A percentile compares a stretch with the other conserved stretches of the same genome.
phyloP scores from a whole-genome alignment of 306 rosid species.

The Albizia julibrissin region DNA sequence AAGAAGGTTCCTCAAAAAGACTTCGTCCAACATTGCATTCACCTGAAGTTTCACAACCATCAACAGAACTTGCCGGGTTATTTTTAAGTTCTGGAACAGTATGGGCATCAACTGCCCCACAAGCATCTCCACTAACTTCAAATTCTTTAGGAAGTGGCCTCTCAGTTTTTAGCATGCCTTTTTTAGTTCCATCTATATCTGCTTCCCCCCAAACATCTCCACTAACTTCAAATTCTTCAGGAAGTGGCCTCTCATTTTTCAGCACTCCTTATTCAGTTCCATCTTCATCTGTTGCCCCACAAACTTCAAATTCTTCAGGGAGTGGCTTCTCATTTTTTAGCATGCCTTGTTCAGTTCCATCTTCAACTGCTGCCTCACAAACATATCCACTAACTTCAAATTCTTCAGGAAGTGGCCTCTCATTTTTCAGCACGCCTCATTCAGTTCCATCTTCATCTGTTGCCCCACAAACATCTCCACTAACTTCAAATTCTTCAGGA shows the following conservation, averaged over 20 bases:
- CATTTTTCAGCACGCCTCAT: conserved; percentile 68
- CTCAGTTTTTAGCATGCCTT: conserved; percentile 69
- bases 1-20: conserved; percentile 85
- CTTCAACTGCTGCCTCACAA: conserved; percentile 47
- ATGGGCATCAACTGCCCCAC: conserved; percentile 51
- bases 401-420: conserved; percentile 73
- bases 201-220: conserved; percentile 55
- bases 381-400: conserved; percentile 55
- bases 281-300: conserved; percentile 34
- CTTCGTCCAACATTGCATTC: conserved; percentile 78
- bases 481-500: no score
- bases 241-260: conserved; percentile 75
- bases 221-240: conserved; percentile 61
- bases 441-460: not conserved
- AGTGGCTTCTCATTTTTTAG: conserved; percentile 73
- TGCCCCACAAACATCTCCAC: no score
- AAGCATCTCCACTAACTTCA: conserved; percentile 55
- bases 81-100: conserved; percentile 65
- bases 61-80: conserved; percentile 80
- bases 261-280: conserved; percentile 68
- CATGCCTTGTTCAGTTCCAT: conserved; percentile 70
- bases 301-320: conserved; percentile 65
- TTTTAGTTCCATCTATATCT: conserved; percentile 49
- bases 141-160: conserved; percentile 73
- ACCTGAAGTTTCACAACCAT: conserved; percentile 75